These are phyloP conservation scores for Thyridium curvatum DNA, from an alignment of 2,329 filamentous ascomycete species.

Conservation along the genomic window DNA sequence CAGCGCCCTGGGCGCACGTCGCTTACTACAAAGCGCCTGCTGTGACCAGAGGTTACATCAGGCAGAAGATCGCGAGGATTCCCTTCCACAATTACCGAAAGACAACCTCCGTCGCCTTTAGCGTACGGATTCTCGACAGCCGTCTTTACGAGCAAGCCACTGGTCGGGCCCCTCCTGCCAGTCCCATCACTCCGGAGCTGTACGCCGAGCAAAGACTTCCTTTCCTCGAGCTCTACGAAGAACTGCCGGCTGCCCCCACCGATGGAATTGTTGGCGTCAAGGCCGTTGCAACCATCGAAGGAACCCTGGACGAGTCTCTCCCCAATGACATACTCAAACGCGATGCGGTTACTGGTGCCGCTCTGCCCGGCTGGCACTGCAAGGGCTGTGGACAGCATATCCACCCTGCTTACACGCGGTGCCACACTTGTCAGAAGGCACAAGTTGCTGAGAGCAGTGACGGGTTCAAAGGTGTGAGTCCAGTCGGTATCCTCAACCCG, in stretches of 20 bases:
- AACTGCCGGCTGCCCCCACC: neutral
- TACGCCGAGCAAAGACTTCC: neutral
- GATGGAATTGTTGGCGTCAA: neutral
- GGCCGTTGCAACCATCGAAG: neutral
- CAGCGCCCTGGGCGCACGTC: neutral
- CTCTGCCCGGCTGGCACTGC: no score
- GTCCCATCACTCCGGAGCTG: neutral
- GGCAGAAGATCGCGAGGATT: constrained; percentile 1
- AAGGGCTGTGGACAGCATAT: no score
- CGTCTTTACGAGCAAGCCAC: neutral
- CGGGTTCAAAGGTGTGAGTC: no score
- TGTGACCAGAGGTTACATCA: neutral
- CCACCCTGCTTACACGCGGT: no score
- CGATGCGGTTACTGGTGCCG: no score
- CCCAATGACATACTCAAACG: no score
- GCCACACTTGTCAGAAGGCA: no score
- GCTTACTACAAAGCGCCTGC: neutral
- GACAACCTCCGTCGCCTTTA: neutral
- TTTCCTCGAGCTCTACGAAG: neutral
- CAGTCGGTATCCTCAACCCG: no score
- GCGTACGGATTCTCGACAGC: constrained; percentile 5
- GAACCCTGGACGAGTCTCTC: no score
- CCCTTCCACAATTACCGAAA: neutral
- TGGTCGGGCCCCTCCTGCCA: neutral
- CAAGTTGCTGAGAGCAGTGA: no score